phyloP scores from a whole-genome alignment of 257 asterid species.

The Fraxinus pennsylvanica region DNA sequence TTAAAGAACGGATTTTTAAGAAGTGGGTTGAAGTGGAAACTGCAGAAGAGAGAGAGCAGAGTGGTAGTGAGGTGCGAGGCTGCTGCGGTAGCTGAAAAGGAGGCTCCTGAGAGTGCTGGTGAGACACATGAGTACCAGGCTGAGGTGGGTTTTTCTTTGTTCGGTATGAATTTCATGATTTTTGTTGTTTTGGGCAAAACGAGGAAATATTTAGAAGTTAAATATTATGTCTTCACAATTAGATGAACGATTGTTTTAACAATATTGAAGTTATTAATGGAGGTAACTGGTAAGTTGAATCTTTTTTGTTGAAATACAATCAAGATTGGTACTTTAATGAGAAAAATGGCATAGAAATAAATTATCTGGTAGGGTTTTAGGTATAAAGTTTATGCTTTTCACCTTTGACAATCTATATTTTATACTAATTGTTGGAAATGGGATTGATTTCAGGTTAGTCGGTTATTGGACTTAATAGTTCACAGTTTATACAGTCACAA shows the following conservation, averaged over 20 bases:
- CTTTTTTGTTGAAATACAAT: neutral
- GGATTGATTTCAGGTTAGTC: slow-evolving; percentile 70
- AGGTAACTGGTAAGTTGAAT: neutral
- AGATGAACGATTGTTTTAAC: neutral
- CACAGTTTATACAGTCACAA: slow-evolving; percentile 98
- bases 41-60: slow-evolving; percentile 49
- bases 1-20: slow-evolving; percentile 44
- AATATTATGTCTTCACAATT: neutral
- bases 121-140: slow-evolving; percentile 90
- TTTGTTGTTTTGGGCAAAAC: neutral
- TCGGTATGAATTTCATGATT: neutral
- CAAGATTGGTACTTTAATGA: neutral
- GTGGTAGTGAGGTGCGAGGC: slow-evolving; percentile 81
- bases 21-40: slow-evolving; percentile 70
- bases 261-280: neutral
- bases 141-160: slow-evolving; percentile 56
- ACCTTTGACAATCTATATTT: neutral
- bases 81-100: slow-evolving; percentile 89
- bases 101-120: slow-evolving; percentile 63
- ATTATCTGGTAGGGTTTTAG: neutral
- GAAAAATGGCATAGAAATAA: neutral
- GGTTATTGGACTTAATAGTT: slow-evolving; percentile 88
- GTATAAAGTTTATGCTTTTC: slow-evolving; percentile 2
- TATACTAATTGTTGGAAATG: slow-evolving; percentile 20
- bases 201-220: neutral